Evolutionary conservation across 441 rosid genomes (phyloP).

Genomic region (Croton setiger): DNA sequence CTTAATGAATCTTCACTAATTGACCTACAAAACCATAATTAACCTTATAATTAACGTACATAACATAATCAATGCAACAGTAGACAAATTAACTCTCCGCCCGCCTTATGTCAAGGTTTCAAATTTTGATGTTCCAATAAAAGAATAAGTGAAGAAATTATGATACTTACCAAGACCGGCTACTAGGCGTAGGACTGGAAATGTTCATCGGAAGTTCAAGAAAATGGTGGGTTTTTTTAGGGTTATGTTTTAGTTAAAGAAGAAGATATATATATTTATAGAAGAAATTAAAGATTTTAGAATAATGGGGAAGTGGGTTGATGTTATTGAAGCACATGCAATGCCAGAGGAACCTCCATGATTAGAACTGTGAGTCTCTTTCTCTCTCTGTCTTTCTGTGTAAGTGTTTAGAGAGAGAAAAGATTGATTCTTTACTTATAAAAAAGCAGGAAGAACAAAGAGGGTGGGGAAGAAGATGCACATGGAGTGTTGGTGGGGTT

Average conservation of each 20-base stretch:
- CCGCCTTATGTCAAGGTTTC: too few relatives aligned
- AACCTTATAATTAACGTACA: too few relatives aligned
- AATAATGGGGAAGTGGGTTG: conserved; percentile 52
- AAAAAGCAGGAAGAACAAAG: conserved; percentile 28
- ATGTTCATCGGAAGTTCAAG: conserved; percentile 36
- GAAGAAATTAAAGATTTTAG: conserved; percentile 20
- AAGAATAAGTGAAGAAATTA: too few relatives aligned
- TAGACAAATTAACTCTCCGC: too few relatives aligned
- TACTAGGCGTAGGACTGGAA: conserved; percentile 33
- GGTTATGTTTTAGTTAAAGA: conserved; percentile 9
- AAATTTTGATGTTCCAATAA: too few relatives aligned
- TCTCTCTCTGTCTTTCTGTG: background rate
- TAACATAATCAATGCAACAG: too few relatives aligned
- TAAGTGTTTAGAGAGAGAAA: background rate
- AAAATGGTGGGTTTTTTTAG: background rate
- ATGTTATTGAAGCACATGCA: conserved; percentile 56
- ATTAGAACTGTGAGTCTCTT: conserved; percentile 37
- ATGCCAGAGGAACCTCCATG: conserved; percentile 55
- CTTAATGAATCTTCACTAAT: too few relatives aligned
- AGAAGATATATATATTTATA: conserved; percentile 7
- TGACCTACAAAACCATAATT: too few relatives aligned
- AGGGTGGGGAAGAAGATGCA: conserved; percentile 42
- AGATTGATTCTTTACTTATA: conserved; percentile 34
- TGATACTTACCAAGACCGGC: conserved; percentile 53
- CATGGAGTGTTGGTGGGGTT: conserved; percentile 48